Percentiles rank a stretch among this genome's conserved stretches.
phyloP scores from a whole-genome alignment of 805 yeast genomes.

The Wickerhamiella australiensis region DNA sequence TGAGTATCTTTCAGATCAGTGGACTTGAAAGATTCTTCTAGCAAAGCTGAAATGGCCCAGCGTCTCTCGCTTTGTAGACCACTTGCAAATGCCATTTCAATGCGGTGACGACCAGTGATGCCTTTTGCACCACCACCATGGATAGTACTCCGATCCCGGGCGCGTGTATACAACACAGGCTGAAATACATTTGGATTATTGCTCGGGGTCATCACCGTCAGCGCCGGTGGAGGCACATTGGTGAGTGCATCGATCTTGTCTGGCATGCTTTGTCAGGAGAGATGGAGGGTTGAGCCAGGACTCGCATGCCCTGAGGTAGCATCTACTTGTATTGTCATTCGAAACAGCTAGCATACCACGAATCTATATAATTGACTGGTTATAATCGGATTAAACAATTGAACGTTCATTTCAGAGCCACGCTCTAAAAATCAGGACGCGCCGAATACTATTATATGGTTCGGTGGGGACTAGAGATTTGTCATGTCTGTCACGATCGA shows the following conservation, averaged over 20 bases:
- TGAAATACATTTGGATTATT: constrained; percentile 26
- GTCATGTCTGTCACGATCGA: constrained; percentile 23
- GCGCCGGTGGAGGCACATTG: constrained; percentile 25
- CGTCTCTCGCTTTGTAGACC: constrained; percentile 55
- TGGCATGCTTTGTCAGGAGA: constrained; percentile 4
- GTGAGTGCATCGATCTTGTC: constrained; percentile 11
- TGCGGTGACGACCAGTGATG: constrained; percentile 48
- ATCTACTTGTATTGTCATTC: too few relatives aligned
- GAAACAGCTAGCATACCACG: too few relatives aligned
- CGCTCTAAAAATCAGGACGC: too few relatives aligned
- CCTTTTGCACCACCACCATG: constrained; percentile 38
- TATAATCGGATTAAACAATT: too few relatives aligned
- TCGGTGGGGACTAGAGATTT: background rate
- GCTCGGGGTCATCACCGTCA: constrained; percentile 28
- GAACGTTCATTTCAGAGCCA: too few relatives aligned
- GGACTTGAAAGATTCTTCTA: constrained; percentile 32
- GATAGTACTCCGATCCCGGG: constrained; percentile 14
- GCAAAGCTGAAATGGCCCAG: constrained; percentile 53
- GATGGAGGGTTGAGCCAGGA: background rate
- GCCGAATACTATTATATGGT: too few relatives aligned
- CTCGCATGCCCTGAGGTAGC: background rate
- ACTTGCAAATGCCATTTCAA: constrained; percentile 56
- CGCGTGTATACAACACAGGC: constrained; percentile 20
- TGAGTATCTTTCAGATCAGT: constrained; percentile 28
- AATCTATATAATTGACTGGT: too few relatives aligned